These are phyloP conservation scores for Termitomyces sp. DNA, from an alignment of 768 basidiomycete genomes.

Conservation along the genomic window DNA sequence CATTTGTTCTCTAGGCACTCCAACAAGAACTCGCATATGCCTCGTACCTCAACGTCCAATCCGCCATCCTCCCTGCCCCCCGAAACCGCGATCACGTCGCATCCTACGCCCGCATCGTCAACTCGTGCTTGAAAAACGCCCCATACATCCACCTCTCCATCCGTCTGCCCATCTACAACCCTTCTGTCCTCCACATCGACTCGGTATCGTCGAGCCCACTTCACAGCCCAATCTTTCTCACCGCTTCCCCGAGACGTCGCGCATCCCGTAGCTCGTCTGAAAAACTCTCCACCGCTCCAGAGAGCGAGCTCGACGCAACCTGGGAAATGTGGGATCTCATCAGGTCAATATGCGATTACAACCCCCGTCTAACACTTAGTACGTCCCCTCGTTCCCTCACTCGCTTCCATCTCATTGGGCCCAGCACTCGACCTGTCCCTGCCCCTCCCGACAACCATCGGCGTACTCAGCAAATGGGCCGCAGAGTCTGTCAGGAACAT, in stretches of 20 bases:
- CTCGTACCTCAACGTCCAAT: constrained; percentile 82
- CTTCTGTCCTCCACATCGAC: constrained; percentile 47
- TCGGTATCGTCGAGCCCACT: constrained; percentile 15
- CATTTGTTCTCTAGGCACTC: constrained; percentile 55
- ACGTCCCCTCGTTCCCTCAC: constrained; percentile 18
- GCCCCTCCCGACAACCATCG: constrained; percentile 74
- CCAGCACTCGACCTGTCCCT: constrained; percentile 89
- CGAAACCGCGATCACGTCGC: constrained; percentile 77
- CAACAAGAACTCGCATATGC: constrained; percentile 92
- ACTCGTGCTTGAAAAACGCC: constrained; percentile 63
- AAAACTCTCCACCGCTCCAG: constrained; percentile 33
- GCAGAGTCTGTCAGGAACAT: constrained; percentile 91
- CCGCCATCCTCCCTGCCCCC: constrained; percentile 86
- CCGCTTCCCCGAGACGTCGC: constrained; percentile 16
- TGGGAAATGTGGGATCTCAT: constrained; percentile 99
- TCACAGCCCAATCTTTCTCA: not conserved
- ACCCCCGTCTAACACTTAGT: constrained; percentile 70
- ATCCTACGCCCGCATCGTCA: constrained; percentile 90
- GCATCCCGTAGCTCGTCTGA: constrained; percentile 28
- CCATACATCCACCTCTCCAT: constrained; percentile 80
- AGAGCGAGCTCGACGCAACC: constrained; percentile 62
- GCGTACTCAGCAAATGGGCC: constrained; percentile 81
- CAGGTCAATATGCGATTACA: constrained; percentile 84
- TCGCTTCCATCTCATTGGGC: constrained; percentile 8
- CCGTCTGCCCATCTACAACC: constrained; percentile 79